A percentile compares a stretch with the other conserved stretches of the same genome.
These are phyloP conservation scores for Globisporangium abappressorium DNA, from an alignment of 352 stramenopile genomes.

Conservation along the genomic window DNA sequence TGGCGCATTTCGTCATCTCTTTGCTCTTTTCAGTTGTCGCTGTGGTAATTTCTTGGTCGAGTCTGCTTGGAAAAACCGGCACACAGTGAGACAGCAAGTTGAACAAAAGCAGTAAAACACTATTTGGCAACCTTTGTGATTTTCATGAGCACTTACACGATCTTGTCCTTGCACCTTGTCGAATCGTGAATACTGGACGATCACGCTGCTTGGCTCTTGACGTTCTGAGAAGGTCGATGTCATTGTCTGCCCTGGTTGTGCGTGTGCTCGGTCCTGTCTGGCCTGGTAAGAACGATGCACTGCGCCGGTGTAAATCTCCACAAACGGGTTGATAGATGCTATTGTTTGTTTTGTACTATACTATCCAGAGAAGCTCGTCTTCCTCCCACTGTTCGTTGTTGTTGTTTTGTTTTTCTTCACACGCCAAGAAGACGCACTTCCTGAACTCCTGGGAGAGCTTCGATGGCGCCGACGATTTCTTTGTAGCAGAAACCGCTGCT, in stretches of 20 bases:
- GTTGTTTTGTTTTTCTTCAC: not conserved
- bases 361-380: slow-evolving; percentile 4
- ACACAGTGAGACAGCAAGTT: not conserved
- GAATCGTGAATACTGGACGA: not conserved
- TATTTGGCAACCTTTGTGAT: not conserved
- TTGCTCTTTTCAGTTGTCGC: not conserved
- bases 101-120: not conserved
- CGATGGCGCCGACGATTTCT: slow-evolving; percentile 39
- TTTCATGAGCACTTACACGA: not conserved
- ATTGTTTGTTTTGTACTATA: slow-evolving; percentile 10
- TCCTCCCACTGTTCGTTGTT: not conserved
- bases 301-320: not conserved
- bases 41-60: not conserved
- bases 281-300: not conserved
- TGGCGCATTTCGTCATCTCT: not conserved
- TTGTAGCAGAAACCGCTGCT: slow-evolving; percentile 24
- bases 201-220: not conserved
- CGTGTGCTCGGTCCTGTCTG: not conserved
- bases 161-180: not conserved
- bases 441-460: slow-evolving; percentile 38
- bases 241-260: not conserved
- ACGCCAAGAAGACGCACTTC: slow-evolving; percentile 24
- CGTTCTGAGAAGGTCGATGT: not conserved
- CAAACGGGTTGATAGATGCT: not conserved
- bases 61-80: not conserved